Evolutionary conservation across 352 stramenopile species (phyloP).

Genomic region (Pythium biforme): DNA sequence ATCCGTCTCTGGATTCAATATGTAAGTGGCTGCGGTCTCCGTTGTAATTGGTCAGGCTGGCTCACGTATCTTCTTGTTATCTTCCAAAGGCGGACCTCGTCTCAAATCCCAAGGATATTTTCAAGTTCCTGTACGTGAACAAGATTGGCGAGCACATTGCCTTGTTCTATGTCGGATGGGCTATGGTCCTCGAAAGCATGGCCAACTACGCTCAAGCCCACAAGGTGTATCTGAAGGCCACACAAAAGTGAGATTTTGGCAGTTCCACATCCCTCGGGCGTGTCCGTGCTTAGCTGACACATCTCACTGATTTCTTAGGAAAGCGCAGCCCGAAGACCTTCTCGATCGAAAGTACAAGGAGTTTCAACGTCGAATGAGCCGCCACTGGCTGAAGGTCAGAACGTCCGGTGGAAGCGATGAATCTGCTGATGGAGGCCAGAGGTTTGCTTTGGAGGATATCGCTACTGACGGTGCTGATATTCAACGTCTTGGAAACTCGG

Average conservation of each 20-base stretch:
- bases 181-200: conserved; percentile 77
- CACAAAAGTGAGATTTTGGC: conserved; percentile 62
- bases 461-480: conserved; percentile 49
- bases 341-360: conserved; percentile 78
- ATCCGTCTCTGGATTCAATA: conserved; percentile 88
- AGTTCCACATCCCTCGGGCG: background rate
- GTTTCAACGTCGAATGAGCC: conserved; percentile 81
- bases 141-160: conserved; percentile 81
- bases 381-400: conserved; percentile 75
- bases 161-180: conserved; percentile 86
- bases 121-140: conserved; percentile 87
- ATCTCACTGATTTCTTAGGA: conserved; percentile 33
- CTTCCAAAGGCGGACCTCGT: conserved; percentile 73
- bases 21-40: conserved; percentile 33
- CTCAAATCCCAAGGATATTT: conserved; percentile 86
- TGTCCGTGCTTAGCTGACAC: background rate
- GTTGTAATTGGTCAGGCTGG: background rate
- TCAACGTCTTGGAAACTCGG: conserved; percentile 50
- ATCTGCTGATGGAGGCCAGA: conserved; percentile 44
- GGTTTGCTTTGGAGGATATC: conserved; percentile 63
- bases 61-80: background rate
- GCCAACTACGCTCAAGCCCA: conserved; percentile 81
- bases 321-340: conserved; percentile 65
- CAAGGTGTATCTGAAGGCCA: conserved; percentile 86
- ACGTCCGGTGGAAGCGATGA: conserved; percentile 31